Base-by-base conservation (phyloP, 108 stramenopile genomes). In the Mayamaea pseudoterrestris region DNA sequence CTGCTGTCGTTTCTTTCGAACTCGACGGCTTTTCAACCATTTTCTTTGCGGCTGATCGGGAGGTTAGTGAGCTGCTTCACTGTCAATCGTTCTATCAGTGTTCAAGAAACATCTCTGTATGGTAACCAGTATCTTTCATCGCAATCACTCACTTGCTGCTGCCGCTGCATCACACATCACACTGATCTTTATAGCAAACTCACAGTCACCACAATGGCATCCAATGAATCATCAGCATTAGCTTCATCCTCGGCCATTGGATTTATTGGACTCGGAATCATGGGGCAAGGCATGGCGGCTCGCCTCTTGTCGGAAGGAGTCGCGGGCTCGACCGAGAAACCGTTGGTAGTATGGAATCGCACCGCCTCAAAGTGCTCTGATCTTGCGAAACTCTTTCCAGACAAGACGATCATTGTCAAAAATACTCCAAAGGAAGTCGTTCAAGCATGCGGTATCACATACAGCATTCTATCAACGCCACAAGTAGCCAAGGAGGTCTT, bases 291-390 rank as follows among this genome's bases (percentile, higher is more conserved):
- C 44, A 27, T 44, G 44, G 44, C 24, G 26, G 44, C 44, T 5
- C 26, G 44, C 12, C 81, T 94, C 26, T 31, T 94, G 27, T 66
- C 77, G n/a, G 61, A 83, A 47, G 65, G 61, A 11, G 63, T 84
- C 27, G 80, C 80, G 23, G 82, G 80, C 30, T 56, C 71, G 3
- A 40, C 61, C n/a, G 60, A 65, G 2, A 53, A 43, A 6, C 83
- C 81, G 1, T 50, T 94, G 43, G 45, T 90, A 13, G 47, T 94
- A 24, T 94, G 89, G 89, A 94, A 90, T 63, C 65, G 93, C 21
- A 71, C 74, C 13, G 27, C 21, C 8, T 58, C 63, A 35, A 88
- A 88, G 55, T 76, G 74, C 47, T 37, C 41, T 6, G 70, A 65
- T 1, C 53, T 94, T 22, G 59, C 61, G 44, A 50, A 57, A 30